Evolutionary conservation across 495 filamentous ascomycete species (phyloP).

Genomic region (Thozetella sp.): DNA sequence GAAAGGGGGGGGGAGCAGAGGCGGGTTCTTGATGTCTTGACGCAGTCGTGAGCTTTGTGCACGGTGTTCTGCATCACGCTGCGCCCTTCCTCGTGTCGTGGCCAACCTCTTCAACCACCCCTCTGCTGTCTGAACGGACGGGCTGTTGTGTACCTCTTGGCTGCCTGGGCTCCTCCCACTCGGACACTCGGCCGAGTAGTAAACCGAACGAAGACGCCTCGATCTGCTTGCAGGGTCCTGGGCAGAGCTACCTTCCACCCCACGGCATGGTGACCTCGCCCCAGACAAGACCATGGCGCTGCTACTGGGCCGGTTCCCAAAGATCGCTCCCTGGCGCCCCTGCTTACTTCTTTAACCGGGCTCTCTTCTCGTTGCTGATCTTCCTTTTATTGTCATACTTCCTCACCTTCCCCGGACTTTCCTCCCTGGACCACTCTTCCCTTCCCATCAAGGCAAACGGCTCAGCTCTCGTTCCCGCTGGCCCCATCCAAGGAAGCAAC

Average conservation of each 20-base stretch:
- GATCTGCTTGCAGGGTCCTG: background rate
- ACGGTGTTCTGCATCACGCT: too few species aligned
- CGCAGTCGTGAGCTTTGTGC: too few species aligned
- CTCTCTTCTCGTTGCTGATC: background rate
- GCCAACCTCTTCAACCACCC: too few species aligned
- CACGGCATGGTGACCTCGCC: background rate
- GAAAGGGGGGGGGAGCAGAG: too few species aligned
- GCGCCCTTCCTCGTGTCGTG: too few species aligned
- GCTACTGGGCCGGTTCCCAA: background rate
- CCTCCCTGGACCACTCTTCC: constrained; percentile 9
- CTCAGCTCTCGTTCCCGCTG: constrained; percentile 14
- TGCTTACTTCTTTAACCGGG: background rate
- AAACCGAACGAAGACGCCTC: too few species aligned
- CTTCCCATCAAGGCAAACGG: constrained; percentile 16
- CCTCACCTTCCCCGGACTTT: constrained; percentile 1
- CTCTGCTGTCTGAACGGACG: too few species aligned
- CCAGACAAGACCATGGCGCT: background rate
- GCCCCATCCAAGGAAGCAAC: constrained; percentile 13
- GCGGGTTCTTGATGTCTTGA: too few species aligned
- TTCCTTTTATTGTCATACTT: constrained; percentile 2
- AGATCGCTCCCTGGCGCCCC: background rate
- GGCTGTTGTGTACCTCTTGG: too few species aligned
- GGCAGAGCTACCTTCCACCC: background rate
- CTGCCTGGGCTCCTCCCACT: too few species aligned
- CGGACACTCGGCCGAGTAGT: too few species aligned